phyloP scores from a whole-genome alignment of 805 yeast genomes.

The Candida koratica region DNA sequence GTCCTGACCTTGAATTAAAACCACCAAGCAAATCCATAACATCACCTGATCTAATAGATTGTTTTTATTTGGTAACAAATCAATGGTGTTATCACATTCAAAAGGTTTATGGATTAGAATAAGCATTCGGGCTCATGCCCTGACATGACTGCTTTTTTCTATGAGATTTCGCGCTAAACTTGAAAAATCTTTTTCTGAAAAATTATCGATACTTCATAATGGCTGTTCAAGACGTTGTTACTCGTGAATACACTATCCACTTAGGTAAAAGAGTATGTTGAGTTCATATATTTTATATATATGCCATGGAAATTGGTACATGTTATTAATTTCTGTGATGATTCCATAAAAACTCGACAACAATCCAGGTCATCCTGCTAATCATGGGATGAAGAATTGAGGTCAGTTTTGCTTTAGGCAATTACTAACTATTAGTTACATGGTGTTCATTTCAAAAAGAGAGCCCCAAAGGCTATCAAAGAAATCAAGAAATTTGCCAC shows the following conservation, averaged over 20 bases:
- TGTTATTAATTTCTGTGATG: constrained; percentile 1
- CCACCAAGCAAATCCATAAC: neutral
- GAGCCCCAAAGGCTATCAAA: constrained; percentile 99
- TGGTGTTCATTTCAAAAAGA: constrained; percentile 98
- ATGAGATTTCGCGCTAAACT: neutral
- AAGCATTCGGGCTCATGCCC: too few species aligned
- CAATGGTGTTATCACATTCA: constrained; percentile 27
- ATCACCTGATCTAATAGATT: constrained; percentile 10
- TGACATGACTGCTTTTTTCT: constrained; percentile 1
- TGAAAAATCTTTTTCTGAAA: constrained; percentile 7
- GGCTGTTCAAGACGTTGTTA: constrained; percentile 97
- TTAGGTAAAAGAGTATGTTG: constrained; percentile 95
- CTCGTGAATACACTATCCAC: constrained; percentile 99
- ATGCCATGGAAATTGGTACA: too few species aligned
- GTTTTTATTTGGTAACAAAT: constrained; percentile 14
- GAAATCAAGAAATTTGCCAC: constrained; percentile 98
- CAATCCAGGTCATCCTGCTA: neutral
- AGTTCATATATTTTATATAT: constrained; percentile 6
- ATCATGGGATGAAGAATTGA: constrained; percentile 2
- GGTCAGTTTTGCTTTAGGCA: neutral
- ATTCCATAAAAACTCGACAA: constrained; percentile 1
- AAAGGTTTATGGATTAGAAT: constrained; percentile 36
- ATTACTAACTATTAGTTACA: constrained; percentile 66
- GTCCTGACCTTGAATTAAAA: constrained; percentile 2
- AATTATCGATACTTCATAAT: constrained; percentile 33